A percentile compares a stretch with the other conserved stretches of the same genome.
phyloP scores from a whole-genome alignment of 148 eudicot species.

The Amaranthus hypochondriacus region DNA sequence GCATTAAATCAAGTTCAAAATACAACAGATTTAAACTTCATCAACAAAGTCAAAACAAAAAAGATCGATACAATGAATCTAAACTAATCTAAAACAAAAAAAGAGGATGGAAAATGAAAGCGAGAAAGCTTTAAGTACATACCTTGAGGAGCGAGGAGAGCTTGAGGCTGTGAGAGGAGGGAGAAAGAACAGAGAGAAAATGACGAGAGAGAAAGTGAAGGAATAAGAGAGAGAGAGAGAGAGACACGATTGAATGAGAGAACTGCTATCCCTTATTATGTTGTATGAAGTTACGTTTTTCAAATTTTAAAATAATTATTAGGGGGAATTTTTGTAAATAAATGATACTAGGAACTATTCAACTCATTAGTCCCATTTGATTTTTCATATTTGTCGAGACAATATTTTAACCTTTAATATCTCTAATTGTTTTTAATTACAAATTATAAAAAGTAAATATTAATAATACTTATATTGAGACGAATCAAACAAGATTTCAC shows the following conservation, averaged over 20 bases:
- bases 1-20: slow-evolving; percentile 5
- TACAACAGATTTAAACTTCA: slow-evolving; percentile 5
- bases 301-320: slow-evolving; percentile 1
- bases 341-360: not conserved
- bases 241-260: slow-evolving; percentile 20
- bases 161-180: slow-evolving; percentile 27
- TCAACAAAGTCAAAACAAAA: not conserved
- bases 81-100: not conserved
- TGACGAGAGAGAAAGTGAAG: not conserved
- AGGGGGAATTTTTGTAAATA: slow-evolving; percentile 1
- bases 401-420: no score
- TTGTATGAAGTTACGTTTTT: not conserved
- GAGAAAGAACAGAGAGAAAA: slow-evolving; percentile 18
- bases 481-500: no score
- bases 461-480: no score
- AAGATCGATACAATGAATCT: not conserved
- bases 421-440: no score
- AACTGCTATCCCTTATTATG: slow-evolving; percentile 24
- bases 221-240: slow-evolving; percentile 5
- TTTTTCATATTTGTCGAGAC: no score
- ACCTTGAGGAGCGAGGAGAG: slow-evolving; percentile 14
- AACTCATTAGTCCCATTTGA: no score
- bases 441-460: no score
- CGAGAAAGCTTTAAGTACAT: not conserved
- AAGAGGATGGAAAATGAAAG: not conserved